These are phyloP conservation scores for Microdochium bolleyi DNA, from an alignment of 2,329 filamentous ascomycete species.

Conservation along the genomic window DNA sequence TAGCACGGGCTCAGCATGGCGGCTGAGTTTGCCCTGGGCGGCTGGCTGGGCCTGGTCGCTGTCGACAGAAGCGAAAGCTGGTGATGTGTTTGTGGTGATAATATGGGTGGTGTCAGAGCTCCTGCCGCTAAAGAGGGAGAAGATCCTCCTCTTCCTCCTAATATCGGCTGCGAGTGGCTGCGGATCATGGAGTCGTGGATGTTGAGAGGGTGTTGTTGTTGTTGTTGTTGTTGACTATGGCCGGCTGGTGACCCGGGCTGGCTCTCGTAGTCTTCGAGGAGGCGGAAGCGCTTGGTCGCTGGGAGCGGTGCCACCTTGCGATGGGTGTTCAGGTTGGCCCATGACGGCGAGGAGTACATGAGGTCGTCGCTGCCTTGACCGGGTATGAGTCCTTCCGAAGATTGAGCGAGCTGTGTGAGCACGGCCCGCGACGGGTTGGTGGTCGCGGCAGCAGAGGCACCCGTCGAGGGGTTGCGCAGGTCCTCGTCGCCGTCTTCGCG, in stretches of 20 bases:
- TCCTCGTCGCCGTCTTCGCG: not conserved
- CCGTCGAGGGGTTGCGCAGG: not conserved
- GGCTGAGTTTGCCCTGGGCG: conserved; percentile 8
- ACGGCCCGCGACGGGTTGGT: not conserved
- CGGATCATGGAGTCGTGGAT: not conserved
- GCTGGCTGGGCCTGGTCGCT: conserved; percentile 3
- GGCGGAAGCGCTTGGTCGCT: conserved; percentile 16
- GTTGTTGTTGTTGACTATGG: conserved; percentile 2
- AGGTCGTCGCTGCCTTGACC: not conserved
- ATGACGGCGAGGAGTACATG: not conserved
- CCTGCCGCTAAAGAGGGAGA: conserved; percentile 9
- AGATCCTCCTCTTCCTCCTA: no score
- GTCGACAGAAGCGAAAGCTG: not conserved
- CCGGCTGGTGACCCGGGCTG: conserved; percentile 1
- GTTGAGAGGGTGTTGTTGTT: conserved; percentile 11
- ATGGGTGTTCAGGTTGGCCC: conserved; percentile 7
- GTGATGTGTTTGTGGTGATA: conserved; percentile 7
- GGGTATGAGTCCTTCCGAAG: not conserved
- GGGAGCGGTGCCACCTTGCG: conserved; percentile 18
- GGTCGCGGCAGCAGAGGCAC: not conserved
- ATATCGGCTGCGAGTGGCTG: not conserved
- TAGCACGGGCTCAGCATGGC: conserved; percentile 48
- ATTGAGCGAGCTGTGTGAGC: not conserved
- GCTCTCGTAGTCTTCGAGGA: conserved; percentile 9
- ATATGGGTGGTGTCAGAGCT: conserved; percentile 7